phyloP scores from a whole-genome alignment of 306 rosid genomes.

The Castanea crenata region DNA sequence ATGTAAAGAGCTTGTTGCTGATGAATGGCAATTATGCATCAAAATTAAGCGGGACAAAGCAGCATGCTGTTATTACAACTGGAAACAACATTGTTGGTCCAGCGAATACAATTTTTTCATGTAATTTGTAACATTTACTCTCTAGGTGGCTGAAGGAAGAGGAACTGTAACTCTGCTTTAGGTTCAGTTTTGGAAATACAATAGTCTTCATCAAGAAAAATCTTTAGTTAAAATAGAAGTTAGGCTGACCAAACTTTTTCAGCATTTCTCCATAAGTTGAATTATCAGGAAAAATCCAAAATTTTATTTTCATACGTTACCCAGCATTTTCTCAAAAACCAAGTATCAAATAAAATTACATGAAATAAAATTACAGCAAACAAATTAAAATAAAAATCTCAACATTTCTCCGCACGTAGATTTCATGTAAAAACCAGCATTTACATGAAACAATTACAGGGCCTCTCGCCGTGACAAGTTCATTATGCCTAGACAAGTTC shows the following conservation, averaged over 20 bases:
- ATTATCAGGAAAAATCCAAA: too few relatives aligned
- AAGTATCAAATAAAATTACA: not conserved
- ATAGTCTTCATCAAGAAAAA: too few relatives aligned
- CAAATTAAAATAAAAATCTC: conserved; percentile 9
- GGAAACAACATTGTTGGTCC: not conserved
- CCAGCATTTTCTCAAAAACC: too few relatives aligned
- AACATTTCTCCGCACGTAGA: conserved; percentile 21
- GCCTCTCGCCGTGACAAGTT: not conserved
- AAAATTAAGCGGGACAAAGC: not conserved
- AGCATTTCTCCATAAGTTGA: too few relatives aligned
- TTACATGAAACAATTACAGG: conserved; percentile 3
- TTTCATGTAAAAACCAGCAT: conserved; percentile 27
- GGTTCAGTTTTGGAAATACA: too few relatives aligned
- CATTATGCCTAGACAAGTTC: not conserved
- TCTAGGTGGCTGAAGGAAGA: not conserved
- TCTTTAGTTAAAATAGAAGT: too few relatives aligned
- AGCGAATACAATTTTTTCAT: too few relatives aligned
- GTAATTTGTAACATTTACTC: too few relatives aligned
- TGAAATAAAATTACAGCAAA: not conserved
- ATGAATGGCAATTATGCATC: not conserved
- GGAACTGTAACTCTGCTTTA: too few relatives aligned
- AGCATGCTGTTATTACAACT: not conserved
- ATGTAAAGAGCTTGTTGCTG: not conserved
- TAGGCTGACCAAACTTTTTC: too few relatives aligned
- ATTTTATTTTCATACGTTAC: too few relatives aligned